Base-by-base conservation (phyloP, 352 stramenopile genomes). In the Pythium periplocum region DNA sequence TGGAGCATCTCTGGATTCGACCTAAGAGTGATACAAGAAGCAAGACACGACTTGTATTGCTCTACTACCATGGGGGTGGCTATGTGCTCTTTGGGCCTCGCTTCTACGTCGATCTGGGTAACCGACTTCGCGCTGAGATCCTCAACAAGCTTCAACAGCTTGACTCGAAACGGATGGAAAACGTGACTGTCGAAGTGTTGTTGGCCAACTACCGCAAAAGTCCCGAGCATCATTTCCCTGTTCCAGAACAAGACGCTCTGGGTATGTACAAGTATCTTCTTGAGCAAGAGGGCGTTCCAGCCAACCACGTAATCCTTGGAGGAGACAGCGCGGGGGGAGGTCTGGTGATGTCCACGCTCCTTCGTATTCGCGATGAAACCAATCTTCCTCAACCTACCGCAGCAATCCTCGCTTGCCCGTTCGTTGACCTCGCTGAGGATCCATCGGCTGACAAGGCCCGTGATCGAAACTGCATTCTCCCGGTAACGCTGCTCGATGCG, bases 181-280 rank as follows among this genome's bases (percentile, higher is more conserved):
- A 26, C 17, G 40, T 56, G 6, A 4, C 11, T 5, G 50, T 56
- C 39, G 50, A 56, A 7, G 50, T 56, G n/a, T 36, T 68, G 6
- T 43, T 68, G 9, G 51, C 48, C 31, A 68, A 68, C 44, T 68
- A 68, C 43, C 60, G 60, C 46, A 68, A 68, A 55, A 55, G 48
- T 10, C 60, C 60, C 26, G 55, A 64, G 47, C 37, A 57, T 37
- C 32, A 45, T 8, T 57, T 57, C 26, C 60, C 60, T 32, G 40
- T 52, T 3, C 60, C 54, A 17, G 36, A 46, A 34, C 31, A 45
- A 1, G 60, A 68, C 41, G 51, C 60, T 1, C 5, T 68, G 1
- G 39, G 37, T 5, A 64, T 50, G 33, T 68, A 51, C 45, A 38
- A 60, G 30, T 55, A 60, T 43, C 38, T 68, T 2, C 42, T 48